phyloP scores from a whole-genome alignment of 1,284 basidiomycete genomes.

The Vanrija sp. region DNA sequence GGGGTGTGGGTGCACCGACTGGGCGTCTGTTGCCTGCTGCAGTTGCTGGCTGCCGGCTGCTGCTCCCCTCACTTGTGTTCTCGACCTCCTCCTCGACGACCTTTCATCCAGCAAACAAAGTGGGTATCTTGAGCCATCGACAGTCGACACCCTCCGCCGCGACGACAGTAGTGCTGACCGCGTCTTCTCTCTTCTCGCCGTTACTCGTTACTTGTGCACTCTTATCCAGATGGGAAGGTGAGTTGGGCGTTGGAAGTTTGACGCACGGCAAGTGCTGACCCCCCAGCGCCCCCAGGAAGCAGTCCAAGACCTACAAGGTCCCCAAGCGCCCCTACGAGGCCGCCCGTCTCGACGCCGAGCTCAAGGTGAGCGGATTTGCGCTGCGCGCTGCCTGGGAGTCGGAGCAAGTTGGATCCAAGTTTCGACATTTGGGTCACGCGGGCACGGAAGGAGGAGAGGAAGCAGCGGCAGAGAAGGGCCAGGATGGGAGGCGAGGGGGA shows the following conservation, averaged over 20 bases:
- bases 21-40: background rate
- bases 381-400: background rate
- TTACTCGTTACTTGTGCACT: background rate
- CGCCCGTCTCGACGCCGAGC: conserved; percentile 97
- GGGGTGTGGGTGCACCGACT: background rate
- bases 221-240: background rate
- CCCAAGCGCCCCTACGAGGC: conserved; percentile 96
- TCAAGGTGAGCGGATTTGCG: conserved; percentile 68
- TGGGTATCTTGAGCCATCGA: background rate
- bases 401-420: background rate
- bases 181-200: background rate
- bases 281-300: conserved; percentile 7
- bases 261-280: background rate
- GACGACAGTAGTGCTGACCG: conserved; percentile 9
- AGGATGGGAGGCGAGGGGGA: too few relatives aligned
- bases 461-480: too few relatives aligned
- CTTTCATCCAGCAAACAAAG: background rate
- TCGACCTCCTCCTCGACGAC: background rate
- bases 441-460: background rate
- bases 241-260: too few relatives aligned
- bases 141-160: conserved; percentile 23
- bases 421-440: background rate
- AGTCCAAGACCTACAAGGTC: conserved; percentile 82
- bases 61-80: background rate
- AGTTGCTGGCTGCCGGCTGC: background rate